Conservation (phyloP, 2,329 filamentous ascomycete species). For the Cryphonectria parasitica region DNA sequence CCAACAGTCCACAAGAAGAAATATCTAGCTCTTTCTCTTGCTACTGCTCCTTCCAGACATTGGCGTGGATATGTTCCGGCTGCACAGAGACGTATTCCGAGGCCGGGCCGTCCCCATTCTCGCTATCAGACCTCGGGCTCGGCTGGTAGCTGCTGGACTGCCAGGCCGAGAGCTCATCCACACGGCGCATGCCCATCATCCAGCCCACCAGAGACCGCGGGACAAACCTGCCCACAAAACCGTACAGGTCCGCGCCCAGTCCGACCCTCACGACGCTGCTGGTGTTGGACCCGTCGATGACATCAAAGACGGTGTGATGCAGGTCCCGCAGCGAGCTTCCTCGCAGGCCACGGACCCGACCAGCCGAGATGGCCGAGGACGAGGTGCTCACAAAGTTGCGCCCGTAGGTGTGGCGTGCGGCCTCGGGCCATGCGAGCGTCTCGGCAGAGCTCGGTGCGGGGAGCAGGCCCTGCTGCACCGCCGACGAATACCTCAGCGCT, state of each 20-base stretch:
- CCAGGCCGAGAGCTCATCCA: slow-evolving; percentile 61
- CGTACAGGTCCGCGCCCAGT: slow-evolving; percentile 81
- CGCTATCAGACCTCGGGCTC: slow-evolving; percentile 37
- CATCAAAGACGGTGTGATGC: slow-evolving; percentile 88
- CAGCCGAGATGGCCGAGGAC: slow-evolving; percentile 58
- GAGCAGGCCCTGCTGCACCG: slow-evolving; percentile 39
- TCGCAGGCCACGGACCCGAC: slow-evolving; percentile 61
- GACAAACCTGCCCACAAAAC: slow-evolving; percentile 80
- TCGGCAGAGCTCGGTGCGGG: slow-evolving; percentile 55
- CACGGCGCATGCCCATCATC: slow-evolving; percentile 83
- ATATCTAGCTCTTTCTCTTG: background rate
- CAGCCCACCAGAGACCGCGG: slow-evolving; percentile 80
- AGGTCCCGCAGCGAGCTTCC: slow-evolving; percentile 78
- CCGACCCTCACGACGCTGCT: slow-evolving; percentile 76
- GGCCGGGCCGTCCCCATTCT: slow-evolving; percentile 34
- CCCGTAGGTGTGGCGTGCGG: slow-evolving; percentile 63
- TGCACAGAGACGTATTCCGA: slow-evolving; percentile 58
- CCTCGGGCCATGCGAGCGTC: slow-evolving; percentile 66
- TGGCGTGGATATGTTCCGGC: slow-evolving; percentile 47
- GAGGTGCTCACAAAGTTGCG: slow-evolving; percentile 63
- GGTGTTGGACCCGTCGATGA: slow-evolving; percentile 69
- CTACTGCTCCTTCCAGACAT: slow-evolving; percentile 52
- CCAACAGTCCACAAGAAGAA: background rate
- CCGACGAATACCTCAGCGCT: slow-evolving; percentile 40
- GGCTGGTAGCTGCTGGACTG: slow-evolving; percentile 42